These are phyloP conservation scores for Ceratobasidium sp. DNA, from an alignment of 1,284 basidiomycete genomes.

Conservation along the genomic window DNA sequence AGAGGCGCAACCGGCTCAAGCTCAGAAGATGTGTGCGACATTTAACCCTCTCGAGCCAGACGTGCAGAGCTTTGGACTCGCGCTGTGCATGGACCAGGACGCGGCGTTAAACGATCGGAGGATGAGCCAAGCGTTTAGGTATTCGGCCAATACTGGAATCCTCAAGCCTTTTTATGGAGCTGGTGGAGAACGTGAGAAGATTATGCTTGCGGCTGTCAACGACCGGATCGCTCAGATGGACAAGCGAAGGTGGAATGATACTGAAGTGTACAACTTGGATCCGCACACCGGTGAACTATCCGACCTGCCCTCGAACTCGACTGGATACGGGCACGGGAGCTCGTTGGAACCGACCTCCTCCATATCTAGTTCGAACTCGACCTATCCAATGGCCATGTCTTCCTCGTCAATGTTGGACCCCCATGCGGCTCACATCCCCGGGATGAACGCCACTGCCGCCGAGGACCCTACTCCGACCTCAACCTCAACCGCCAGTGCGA, in stretches of 20 bases:
- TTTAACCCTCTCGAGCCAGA: conserved; percentile 10
- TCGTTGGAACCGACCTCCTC: neutral
- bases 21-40: conserved; percentile 7
- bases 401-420: neutral
- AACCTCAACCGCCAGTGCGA: neutral
- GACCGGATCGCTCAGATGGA: neutral
- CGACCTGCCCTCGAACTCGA: neutral
- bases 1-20: neutral
- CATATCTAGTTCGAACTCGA: neutral
- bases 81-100: neutral
- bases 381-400: neutral
- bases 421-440: neutral
- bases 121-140: conserved; percentile 14
- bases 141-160: neutral
- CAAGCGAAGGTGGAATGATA: neutral
- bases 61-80: conserved; percentile 16
- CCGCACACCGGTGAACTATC: neutral
- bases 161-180: conserved; percentile 11
- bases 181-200: neutral
- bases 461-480: neutral
- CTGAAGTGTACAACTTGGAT: neutral
- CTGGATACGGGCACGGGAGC: neutral
- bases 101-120: neutral
- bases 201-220: neutral
- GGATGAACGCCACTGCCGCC: no score